Evolutionary conservation across 2,329 filamentous ascomycete genomes (phyloP).

Genomic region (Podosphaera leucotricha): DNA sequence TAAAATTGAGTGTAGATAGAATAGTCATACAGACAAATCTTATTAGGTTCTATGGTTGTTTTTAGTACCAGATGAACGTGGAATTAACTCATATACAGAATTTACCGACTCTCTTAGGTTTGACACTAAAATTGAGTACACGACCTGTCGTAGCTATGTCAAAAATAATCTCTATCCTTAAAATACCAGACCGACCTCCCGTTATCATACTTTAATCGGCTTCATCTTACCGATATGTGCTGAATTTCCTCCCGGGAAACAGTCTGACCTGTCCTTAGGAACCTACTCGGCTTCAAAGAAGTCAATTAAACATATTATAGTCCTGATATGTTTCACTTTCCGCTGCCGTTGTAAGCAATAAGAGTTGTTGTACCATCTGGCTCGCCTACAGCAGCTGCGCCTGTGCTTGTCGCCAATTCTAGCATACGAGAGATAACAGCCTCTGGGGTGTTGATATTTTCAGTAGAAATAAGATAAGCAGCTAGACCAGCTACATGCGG

Average conservation of each 20-base stretch:
- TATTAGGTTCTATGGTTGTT: background rate
- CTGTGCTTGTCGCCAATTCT: constrained; percentile 16
- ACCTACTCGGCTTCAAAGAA: background rate
- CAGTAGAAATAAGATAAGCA: constrained; percentile 29
- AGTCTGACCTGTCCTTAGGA: background rate
- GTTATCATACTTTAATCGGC: background rate
- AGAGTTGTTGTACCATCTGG: constrained; percentile 24
- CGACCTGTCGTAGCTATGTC: background rate
- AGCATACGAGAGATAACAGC: constrained; percentile 18
- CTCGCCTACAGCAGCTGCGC: constrained; percentile 17
- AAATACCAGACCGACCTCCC: background rate
- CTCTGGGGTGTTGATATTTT: constrained; percentile 16
- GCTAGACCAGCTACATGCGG: constrained; percentile 38
- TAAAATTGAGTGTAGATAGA: too few relatives aligned
- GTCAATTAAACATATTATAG: background rate
- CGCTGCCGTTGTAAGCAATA: constrained; percentile 30
- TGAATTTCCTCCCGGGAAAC: background rate
- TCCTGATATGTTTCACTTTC: constrained; percentile 2
- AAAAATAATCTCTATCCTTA: background rate
- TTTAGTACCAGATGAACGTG: background rate
- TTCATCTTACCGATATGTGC: background rate
- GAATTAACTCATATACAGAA: background rate
- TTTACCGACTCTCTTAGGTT: background rate
- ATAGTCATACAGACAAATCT: background rate
- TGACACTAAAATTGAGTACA: background rate